Conservation (phyloP, 345 rosid species). For the Nephelium lappaceum region DNA sequence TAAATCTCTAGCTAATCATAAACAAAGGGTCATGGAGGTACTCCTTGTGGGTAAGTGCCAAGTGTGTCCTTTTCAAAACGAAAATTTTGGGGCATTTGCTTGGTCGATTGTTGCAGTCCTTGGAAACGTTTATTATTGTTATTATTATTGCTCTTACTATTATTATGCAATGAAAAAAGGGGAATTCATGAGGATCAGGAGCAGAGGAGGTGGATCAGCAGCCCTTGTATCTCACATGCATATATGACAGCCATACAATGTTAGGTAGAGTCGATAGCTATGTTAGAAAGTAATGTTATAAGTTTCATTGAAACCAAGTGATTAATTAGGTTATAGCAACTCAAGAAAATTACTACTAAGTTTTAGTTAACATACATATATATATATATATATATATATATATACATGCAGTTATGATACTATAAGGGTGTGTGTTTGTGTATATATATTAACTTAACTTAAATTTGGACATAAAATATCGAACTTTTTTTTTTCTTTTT, state of each 20-base stretch:
- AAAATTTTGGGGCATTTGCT: background rate
- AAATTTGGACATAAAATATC: too few relatives aligned
- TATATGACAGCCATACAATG: slow-evolving; percentile 30
- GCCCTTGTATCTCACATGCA: slow-evolving; percentile 27
- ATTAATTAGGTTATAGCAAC: background rate
- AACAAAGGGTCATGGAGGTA: background rate
- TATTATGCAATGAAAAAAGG: background rate
- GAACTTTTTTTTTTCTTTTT: too few relatives aligned
- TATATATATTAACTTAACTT: too few relatives aligned
- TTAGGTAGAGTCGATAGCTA: slow-evolving; percentile 33
- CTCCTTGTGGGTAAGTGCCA: background rate
- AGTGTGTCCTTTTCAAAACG: background rate
- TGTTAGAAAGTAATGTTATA: slow-evolving; percentile 29
- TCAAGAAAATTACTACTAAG: background rate
- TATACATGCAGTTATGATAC: too few relatives aligned
- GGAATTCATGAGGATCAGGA: too few relatives aligned
- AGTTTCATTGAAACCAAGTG: slow-evolving; percentile 10
- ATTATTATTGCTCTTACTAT: background rate
- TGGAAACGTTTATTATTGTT: background rate
- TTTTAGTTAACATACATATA: too few relatives aligned
- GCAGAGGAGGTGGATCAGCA: too few relatives aligned
- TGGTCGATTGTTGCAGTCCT: slow-evolving; percentile 18
- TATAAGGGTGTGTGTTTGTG: too few relatives aligned
- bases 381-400: too few relatives aligned
- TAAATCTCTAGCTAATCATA: background rate